Base-by-base conservation (phyloP, 169 alveolate genomes). In the Plasmodium malariae region DNA sequence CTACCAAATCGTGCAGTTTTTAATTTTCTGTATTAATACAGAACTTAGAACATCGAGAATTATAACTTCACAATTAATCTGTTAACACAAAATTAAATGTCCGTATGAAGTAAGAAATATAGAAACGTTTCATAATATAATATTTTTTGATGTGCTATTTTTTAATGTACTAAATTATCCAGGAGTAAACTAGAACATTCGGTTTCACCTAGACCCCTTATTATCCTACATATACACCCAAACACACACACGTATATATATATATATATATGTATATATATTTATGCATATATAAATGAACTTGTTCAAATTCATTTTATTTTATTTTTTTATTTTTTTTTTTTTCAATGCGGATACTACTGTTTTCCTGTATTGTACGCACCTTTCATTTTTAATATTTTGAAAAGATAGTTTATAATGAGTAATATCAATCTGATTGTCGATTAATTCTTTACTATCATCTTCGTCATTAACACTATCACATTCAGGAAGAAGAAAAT, bases 21-120 rank as follows among this genome's bases (percentile, higher is more conserved):
- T 36, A 32, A 83, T 83, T 37, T 60, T 83, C 21, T 60, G 91
- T 67, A 83, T 83, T 49, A 83, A 55, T 30, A 83, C 91, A 28
- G 91, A 83, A 37, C 91, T 69, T 83, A 83, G n/a, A 24, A 83
- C 49, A 40, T 83, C 85, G 43, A 83, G 91, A 26, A 83, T n/a
- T 49, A 83, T 70, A 65, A 83, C 63, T 83, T 83, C 91, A 32
- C 91, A 83, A 59, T 83, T 65, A 19, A 14, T 48, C 91, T 83
- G 37, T 34, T 24, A 43, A 74, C 26, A 65, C 9, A 76, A 65
- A 65, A 30, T 21, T 40, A 60, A 43, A 30, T 26, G 24, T 4
- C 17, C 4, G 45, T 19, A 30, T 26, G 14, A 0, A 11, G 37
- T 37, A 3, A 24, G 43, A 5, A 48, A 65, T 19, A 40, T 55